Evolutionary conservation across 768 basidiomycete genomes (phyloP), one percentile per base, ranked within the genome.

Genomic region (Clavaria fumosa): DNA sequence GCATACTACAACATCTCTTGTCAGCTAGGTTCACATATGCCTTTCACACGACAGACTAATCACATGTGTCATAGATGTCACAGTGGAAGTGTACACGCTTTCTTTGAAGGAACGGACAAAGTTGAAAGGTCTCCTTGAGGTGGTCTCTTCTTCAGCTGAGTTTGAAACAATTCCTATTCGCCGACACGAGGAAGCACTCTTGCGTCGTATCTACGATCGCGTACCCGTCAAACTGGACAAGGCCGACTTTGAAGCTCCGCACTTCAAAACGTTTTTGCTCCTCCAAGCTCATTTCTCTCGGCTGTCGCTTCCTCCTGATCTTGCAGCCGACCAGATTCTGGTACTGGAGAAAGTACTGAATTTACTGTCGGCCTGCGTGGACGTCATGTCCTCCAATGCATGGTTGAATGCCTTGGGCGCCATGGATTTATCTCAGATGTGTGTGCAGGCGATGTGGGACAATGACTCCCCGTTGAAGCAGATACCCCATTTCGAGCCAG

Each of bases 351-450:
- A 91, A 57, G 80, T 91, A 17, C 64, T 95, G 46, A 91, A 89
- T 50, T 58, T 93, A 12, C 66, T 95, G 11, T 88, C 88, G 7
- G 93, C 93, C 1, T 93, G 88, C 49, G 90, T 97, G 22, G 91
- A 96, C 51, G 93, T 97, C 40, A 90, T 97, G 88, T 90, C 86
- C 2, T 90, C 86, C 23, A 96, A 95, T 50, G 89, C 84, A 1
- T 93, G 82, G 82, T 57, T 97, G 49, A 91, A 77, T 50, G 95
- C 93, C 0, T 60, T 96, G 17, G 84, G 89, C 22, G 91, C 91
- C 0, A 97, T 97, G 95, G 93, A 99, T 57, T 59, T 97, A 33
- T 85, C 85, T 6, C 95, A 97, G 57, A 97, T 97, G 93, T 91
- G 88, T 56, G 86, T 96, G 4, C 95, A 97, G 55, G 89, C 83